Evolutionary conservation across 2,329 filamentous ascomycete genomes (phyloP), one percentile per base, ranked within the genome.

Genomic region (Sclerotinia minor): DNA sequence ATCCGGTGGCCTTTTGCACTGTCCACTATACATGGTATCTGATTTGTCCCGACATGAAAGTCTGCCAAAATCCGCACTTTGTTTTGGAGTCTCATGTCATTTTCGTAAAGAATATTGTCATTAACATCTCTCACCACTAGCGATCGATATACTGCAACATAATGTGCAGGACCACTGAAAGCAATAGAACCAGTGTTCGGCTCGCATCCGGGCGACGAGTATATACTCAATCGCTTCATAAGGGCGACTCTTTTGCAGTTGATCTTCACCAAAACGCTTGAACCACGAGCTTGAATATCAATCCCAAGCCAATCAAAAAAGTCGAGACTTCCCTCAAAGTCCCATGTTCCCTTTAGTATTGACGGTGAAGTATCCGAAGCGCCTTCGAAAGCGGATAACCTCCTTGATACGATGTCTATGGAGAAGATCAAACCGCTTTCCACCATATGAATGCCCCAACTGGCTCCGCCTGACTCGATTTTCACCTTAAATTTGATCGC

Each of bases 381-480:
- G 24, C 57, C 41, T 60, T 60, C 41, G 57, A 47, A 47, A n/a
- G 11, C 57, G 6, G 41, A 32, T 17, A 60, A 5, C 19, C 26
- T 60, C 44, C 57, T 60, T 60, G 38, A 60, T 7, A 26, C 41
- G 47, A 60, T 47, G 5, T 60, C 57, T 8, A 60, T 60, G 19
- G 19, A n/a, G 57, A 60, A 60, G 2, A 60, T 60, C 24, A 60
- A 60, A 32, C 57, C 57, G 32, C 57, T 60, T 47, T 60, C 57
- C 26, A 60, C 57, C 57, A 60, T 47, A n/a, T 60, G 57, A 60
- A 60, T 47, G 21, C 57, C 57, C 57, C 41, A 60, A 29, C 57
- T 60, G 19, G 57, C 57, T 15, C 41, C 57, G 29, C 57, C 57
- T 19, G 57, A 60, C 41, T 60, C 57, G 19, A 60, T 60, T 19